Evolutionary conservation across 257 asterid species (phyloP).

Genomic region (Solanum stenotomum): DNA sequence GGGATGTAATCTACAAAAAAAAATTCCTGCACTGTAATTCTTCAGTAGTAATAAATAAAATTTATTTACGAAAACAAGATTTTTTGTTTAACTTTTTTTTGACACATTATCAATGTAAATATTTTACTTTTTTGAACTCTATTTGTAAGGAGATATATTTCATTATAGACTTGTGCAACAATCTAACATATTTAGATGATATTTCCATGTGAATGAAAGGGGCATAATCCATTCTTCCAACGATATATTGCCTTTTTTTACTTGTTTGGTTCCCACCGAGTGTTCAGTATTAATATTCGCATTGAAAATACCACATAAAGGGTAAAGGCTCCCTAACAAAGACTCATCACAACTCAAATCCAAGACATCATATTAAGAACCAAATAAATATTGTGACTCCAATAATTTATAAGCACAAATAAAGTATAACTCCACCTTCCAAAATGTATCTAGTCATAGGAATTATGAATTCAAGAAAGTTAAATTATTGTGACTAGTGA

Average conservation of each 20-base stretch:
- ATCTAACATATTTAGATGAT: too few species aligned
- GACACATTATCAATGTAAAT: background rate
- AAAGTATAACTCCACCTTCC: background rate
- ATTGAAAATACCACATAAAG: background rate
- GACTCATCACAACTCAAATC: background rate
- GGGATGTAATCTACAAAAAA: background rate
- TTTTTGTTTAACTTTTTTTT: background rate
- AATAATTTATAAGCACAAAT: background rate
- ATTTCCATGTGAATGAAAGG: background rate
- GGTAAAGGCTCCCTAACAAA: background rate
- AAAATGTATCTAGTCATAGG: background rate
- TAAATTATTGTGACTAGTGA: background rate
- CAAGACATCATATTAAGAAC: too few species aligned
- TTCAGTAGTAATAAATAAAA: background rate
- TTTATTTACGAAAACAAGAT: too few species aligned
- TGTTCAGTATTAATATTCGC: background rate
- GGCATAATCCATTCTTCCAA: background rate
- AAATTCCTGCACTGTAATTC: background rate
- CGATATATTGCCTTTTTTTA: background rate
- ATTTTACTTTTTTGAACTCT: too few species aligned
- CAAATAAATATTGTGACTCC: background rate
- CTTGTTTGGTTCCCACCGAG: background rate
- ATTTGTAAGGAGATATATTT: too few species aligned
- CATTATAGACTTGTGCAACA: background rate
- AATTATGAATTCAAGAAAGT: too few species aligned